phyloP scores from a whole-genome alignment of 352 stramenopile genomes.

The Chrysophaeum taylorii region DNA sequence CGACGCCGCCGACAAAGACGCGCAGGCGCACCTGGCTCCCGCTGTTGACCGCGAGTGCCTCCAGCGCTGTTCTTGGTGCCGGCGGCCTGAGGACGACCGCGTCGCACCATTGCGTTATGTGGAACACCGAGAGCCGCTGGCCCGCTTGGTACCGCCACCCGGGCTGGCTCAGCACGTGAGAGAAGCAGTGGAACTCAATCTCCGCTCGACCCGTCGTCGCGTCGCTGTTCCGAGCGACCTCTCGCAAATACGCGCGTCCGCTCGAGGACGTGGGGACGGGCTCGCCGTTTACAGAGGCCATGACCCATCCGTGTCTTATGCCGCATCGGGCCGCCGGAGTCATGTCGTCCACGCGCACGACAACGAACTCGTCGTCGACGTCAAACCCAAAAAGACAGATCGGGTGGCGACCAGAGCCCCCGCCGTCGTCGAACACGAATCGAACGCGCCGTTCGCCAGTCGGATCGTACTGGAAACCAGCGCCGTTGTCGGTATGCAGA shows the following conservation, averaged over 20 bases:
- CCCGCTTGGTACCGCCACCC: neutral
- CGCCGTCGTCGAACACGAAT: neutral
- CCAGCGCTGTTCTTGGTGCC: neutral
- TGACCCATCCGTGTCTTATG: conserved; percentile 1
- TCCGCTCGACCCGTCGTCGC: neutral
- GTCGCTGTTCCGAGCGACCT: too few relatives aligned
- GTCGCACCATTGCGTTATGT: neutral
- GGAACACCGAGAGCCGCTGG: neutral
- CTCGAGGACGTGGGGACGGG: too few relatives aligned
- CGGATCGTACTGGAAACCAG: neutral
- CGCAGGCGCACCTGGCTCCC: neutral
- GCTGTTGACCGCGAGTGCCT: neutral
- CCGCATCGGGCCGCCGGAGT: neutral
- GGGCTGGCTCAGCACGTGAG: neutral
- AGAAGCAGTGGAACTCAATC: neutral
- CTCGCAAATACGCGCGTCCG: too few relatives aligned
- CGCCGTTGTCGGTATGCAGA: neutral
- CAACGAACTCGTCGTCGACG: neutral
- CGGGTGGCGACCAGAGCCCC: neutral
- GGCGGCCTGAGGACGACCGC: neutral
- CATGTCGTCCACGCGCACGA: neutral
- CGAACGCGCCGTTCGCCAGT: neutral
- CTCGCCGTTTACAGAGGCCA: neutral
- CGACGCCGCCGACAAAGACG: neutral
- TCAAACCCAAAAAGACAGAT: neutral